Conservation (phyloP, 2,329 filamentous ascomycete genomes). For the Aureobasidium sp. region DNA sequence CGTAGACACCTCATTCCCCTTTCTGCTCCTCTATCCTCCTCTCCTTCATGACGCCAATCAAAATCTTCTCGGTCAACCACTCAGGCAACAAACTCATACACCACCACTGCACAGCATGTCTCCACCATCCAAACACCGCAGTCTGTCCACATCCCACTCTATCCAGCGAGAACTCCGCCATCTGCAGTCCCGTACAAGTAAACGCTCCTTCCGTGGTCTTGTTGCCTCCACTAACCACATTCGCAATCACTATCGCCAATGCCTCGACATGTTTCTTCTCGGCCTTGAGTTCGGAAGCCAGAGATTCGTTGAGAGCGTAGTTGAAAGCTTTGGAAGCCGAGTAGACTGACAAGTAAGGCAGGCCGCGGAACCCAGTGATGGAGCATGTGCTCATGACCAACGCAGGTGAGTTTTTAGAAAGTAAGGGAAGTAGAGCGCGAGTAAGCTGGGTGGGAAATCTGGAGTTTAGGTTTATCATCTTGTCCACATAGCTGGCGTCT, state of each 20-base stretch:
- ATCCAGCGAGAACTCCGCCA: conserved; percentile 16
- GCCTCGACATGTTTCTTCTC: conserved; percentile 32
- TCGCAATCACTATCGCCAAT: conserved; percentile 28
- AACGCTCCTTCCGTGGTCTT: conserved; percentile 20
- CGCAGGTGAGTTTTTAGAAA: conserved; percentile 33
- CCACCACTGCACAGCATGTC: conserved; percentile 18
- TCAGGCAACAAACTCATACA: conserved; percentile 16
- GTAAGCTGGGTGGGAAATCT: conserved; percentile 45
- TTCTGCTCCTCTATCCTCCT: conserved; percentile 12
- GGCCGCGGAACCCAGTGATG: conserved; percentile 32
- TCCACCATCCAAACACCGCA: conserved; percentile 20
- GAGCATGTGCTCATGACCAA: conserved; percentile 47
- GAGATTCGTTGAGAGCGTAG: conserved; percentile 30
- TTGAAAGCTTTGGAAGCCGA: conserved; percentile 39
- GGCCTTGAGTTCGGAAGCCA: conserved; percentile 36
- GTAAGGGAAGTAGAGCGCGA: conserved; percentile 35
- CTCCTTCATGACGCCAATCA: conserved; percentile 13
- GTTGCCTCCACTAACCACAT: conserved; percentile 22
- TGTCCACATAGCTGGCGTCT: conserved; percentile 30
- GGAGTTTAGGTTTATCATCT: conserved; percentile 40
- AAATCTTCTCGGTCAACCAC: conserved; percentile 8
- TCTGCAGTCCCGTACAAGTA: conserved; percentile 14
- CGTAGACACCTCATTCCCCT: neutral
- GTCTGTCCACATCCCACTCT: conserved; percentile 19
- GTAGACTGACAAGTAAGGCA: conserved; percentile 42